Base-by-base conservation (phyloP, 495 filamentous ascomycete species). In the Hypoxylon subgilvum region DNA sequence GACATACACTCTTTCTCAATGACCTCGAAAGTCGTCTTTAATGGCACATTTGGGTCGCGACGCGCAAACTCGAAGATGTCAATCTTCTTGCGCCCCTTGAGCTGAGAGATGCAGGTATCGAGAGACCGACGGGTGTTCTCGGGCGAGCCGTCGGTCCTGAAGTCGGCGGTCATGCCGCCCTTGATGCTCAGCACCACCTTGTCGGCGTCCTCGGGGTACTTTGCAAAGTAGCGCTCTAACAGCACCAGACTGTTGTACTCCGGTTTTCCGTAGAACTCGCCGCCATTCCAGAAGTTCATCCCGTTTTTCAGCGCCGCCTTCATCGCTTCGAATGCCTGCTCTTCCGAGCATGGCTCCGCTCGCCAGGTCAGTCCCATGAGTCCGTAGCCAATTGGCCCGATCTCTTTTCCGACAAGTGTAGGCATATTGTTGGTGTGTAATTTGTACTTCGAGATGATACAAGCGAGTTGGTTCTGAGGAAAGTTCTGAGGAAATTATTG, bases 31-130 rank as follows among this genome's bases (percentile, higher is more conserved):
- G 83, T 82, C 12, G 71, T 73, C 28, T 74, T 73, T 47, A 81
- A 57, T 4, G 76, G 74, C 35, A 75, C 78, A 0, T 83, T 82
- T 4, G 77, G 78, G 61, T 95, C 91, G 17, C 90, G 80, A 2
- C 92, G 78, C 12, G 88, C 90, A 56, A 74, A 85, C 72, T 92
- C 86, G 58, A 92, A 96, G 46, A 93, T 82, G 71, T 96, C 91
- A 50, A 96, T 72, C 56, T 78, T 86, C 79, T 94, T 94, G 57
- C 85, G 88, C 5, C 87, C 88, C 39, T 86, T 82, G 10, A 90
- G 76, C 23, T 81, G 65, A 22, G 67, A 77, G 36, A 95, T 66
- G 59, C 77, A 82, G 56, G 86, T 81, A 42, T 95, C 89, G 45
- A 96, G 77, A 39, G 82, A 85, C 14, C 81, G 77, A 9, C 84